Base-by-base conservation (phyloP, 345 rosid genomes). In the Clausena lansium region DNA sequence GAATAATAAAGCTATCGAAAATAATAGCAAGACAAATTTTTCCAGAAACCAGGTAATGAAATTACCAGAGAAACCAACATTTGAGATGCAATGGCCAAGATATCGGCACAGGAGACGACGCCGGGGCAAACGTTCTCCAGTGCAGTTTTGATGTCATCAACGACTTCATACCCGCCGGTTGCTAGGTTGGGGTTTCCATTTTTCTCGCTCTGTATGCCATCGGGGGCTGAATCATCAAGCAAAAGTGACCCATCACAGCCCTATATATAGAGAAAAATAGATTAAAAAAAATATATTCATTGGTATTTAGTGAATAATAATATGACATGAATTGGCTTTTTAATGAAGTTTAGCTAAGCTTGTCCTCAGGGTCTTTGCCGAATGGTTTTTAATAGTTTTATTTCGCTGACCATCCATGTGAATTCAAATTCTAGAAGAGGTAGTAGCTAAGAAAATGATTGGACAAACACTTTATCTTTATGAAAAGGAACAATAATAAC, bases 41-140 rank as follows among this genome's bases (percentile, higher is more conserved):
- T 11, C 15, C 3, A 1, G 19, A 52, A 45, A 13, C 15, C 11
- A 45, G 50, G 50, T 13, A 45, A 45, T 64, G 13, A 15, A 24
- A 5, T 24, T 87, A 89, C 91, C 84, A 83, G 45, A 76, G 86
- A 60, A 33, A 89, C 87, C 22, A 84, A 78, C 54, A 86, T 73
- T 76, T 87, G 81, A 39, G 92, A 83, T 35, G 89, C 83, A 3
- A 86, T 80, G 14, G 89, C 91, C 2, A 90, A 84, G 35, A 90
- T 86, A 79, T 90, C 92, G 0, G 92, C 88, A 70, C 94, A 91
- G 47, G 94, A 91, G 63, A 91, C 92, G 10, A 82, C 81, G 3
- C 89, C 83, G 0, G 91, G 90, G 70, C 91, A 91, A 60, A 79
- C 81, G n/a, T 79, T 84, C 61, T 91, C 92, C 1, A 88, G 78